Percentiles rank a stretch among this genome's conserved stretches.
Evolutionary conservation across 140 eudicot species (phyloP).

Genomic region (Stevia rebaudiana): DNA sequence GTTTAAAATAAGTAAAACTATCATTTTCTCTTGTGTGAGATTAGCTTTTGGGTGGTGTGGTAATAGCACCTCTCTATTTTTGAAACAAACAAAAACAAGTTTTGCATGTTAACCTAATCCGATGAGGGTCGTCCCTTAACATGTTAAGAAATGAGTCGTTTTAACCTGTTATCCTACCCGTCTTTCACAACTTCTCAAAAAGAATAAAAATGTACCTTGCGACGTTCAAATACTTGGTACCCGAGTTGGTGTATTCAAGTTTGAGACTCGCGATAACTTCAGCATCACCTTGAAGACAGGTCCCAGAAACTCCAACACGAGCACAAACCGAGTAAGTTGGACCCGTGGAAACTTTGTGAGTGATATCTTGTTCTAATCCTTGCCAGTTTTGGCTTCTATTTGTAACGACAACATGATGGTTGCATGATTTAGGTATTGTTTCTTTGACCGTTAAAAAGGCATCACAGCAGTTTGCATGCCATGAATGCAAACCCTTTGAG

Average conservation of each 20-base stretch:
- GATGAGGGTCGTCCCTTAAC: too few species aligned
- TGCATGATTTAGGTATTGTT: slow-evolving; percentile 21
- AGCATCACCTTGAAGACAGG: slow-evolving; percentile 25
- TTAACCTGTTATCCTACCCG: too few species aligned
- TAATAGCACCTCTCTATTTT: too few species aligned
- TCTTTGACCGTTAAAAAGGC: slow-evolving; percentile 39
- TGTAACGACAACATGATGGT: slow-evolving; percentile 48
- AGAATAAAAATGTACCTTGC: slow-evolving; percentile 42
- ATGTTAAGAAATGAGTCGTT: too few species aligned
- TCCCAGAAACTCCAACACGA: slow-evolving; percentile 68
- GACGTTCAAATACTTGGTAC: slow-evolving; percentile 44
- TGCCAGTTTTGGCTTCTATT: slow-evolving; percentile 78
- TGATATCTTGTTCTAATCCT: slow-evolving; percentile 86
- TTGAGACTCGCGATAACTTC: slow-evolving; percentile 61
- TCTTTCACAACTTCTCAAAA: neutral
- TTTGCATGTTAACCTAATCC: too few species aligned
- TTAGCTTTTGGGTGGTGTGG: too few species aligned
- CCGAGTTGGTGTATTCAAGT: slow-evolving; percentile 47
- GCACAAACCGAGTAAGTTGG: slow-evolving; percentile 52
- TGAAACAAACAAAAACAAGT: too few species aligned
- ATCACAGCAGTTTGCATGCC: slow-evolving; percentile 68
- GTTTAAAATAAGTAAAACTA: too few species aligned
- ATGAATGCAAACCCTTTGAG: slow-evolving; percentile 49
- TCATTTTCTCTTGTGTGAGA: too few species aligned
- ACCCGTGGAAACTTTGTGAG: slow-evolving; percentile 47